These are phyloP conservation scores for Millerozyma acaciae DNA, from an alignment of 805 yeast species.

Conservation along the genomic window DNA sequence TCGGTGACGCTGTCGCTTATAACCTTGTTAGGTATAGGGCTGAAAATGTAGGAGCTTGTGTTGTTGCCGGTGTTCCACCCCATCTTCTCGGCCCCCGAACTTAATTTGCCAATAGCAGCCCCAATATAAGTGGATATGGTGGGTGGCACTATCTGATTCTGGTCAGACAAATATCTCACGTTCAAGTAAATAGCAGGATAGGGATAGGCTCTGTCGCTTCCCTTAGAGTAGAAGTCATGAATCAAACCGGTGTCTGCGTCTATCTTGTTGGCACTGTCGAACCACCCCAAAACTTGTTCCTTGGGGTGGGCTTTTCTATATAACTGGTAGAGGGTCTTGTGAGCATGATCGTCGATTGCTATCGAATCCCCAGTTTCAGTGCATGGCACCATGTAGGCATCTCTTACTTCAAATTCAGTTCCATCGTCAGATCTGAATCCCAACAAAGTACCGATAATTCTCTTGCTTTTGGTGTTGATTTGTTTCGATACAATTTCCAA, in stretches of 20 bases:
- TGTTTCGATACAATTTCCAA: constrained; percentile 66
- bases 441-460: constrained; percentile 78
- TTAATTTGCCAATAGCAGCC: constrained; percentile 58
- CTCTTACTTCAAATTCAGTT: constrained; percentile 63
- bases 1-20: constrained; percentile 53
- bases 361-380: constrained; percentile 70
- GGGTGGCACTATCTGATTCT: constrained; percentile 50
- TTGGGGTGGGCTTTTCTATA: constrained; percentile 77
- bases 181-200: constrained; percentile 78
- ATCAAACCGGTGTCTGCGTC: constrained; percentile 73
- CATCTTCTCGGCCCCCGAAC: constrained; percentile 14
- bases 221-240: constrained; percentile 75
- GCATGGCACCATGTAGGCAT: constrained; percentile 80
- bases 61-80: constrained; percentile 38
- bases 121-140: constrained; percentile 67
- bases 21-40: constrained; percentile 69
- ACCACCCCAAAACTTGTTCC: constrained; percentile 82
- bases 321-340: constrained; percentile 64
- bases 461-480: constrained; percentile 36
- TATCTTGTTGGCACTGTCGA: constrained; percentile 55
- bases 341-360: constrained; percentile 72
- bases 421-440: constrained; percentile 86
- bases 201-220: constrained; percentile 66
- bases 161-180: constrained; percentile 51
- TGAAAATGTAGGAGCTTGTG: constrained; percentile 55